Evolutionary conservation across 2,329 filamentous ascomycete species (phyloP).

Genomic region (Herpotrichia juniperi): DNA sequence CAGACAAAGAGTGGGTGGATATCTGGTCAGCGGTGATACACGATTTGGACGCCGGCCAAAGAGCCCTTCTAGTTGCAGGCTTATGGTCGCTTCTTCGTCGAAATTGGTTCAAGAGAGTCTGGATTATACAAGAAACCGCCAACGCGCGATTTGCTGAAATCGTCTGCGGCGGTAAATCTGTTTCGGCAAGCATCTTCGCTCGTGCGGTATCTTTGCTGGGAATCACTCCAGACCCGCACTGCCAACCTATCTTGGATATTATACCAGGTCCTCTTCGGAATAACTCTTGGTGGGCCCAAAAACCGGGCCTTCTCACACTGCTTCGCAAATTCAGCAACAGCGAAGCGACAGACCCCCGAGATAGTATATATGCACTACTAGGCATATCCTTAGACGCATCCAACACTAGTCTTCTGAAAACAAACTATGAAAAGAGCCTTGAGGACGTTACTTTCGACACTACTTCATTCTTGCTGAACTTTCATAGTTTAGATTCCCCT

Average conservation of each 20-base stretch:
- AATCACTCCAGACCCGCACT: slow-evolving; percentile 5
- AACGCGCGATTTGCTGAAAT: slow-evolving; percentile 21
- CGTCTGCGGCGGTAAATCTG: slow-evolving; percentile 12
- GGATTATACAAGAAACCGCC: slow-evolving; percentile 30
- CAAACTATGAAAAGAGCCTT: slow-evolving; percentile 14
- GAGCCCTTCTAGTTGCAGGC: too few species aligned
- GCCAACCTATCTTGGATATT: slow-evolving; percentile 25
- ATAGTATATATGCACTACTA: slow-evolving; percentile 27
- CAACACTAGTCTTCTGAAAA: slow-evolving; percentile 6
- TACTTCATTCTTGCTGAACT: slow-evolving; percentile 9
- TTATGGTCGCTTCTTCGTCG: too few species aligned
- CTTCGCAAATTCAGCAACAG: slow-evolving; percentile 21
- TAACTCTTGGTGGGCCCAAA: slow-evolving; percentile 25
- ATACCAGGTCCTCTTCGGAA: slow-evolving; percentile 20
- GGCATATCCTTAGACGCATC: slow-evolving; percentile 23
- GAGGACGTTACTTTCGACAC: slow-evolving; percentile 10
- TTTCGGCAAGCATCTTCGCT: slow-evolving; percentile 18
- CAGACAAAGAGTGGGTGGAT: too few species aligned
- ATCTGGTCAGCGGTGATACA: too few species aligned
- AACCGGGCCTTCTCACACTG: slow-evolving; percentile 18
- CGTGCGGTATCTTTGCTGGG: slow-evolving; percentile 9
- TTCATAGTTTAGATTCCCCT: too few species aligned
- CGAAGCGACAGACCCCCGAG: slow-evolving; percentile 22
- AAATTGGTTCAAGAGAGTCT: slow-evolving; percentile 28
- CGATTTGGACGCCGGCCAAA: too few species aligned